Evolutionary conservation across 352 stramenopile species (phyloP).

Genomic region (Poterioochromonas sp.): DNA sequence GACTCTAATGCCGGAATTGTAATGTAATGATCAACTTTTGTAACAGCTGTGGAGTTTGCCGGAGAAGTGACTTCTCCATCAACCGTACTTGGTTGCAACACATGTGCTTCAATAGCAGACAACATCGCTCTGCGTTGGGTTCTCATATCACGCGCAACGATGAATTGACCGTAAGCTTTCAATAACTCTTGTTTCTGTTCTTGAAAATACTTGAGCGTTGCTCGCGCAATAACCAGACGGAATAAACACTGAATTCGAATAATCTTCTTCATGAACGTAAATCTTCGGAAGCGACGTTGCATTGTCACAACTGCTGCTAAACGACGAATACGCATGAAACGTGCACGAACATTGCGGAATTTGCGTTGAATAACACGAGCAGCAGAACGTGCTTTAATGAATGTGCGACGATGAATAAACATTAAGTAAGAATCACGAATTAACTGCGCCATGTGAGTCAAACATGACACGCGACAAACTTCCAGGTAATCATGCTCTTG

Average conservation of each 20-base stretch:
- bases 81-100: too few species aligned
- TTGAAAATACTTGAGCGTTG: neutral
- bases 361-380: neutral
- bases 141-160: neutral
- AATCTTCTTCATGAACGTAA: neutral
- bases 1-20: too few species aligned
- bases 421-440: neutral
- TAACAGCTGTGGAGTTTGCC: too few species aligned
- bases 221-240: neutral
- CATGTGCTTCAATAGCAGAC: too few species aligned
- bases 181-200: neutral
- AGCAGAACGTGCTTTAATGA: neutral
- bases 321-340: neutral
- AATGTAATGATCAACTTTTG: too few species aligned
- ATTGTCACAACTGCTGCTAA: neutral
- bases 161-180: neutral
- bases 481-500: neutral
- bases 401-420: neutral
- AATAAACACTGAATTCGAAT: constrained; percentile 3
- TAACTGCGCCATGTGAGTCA: neutral
- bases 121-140: neutral
- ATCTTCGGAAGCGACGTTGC: neutral
- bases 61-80: too few species aligned
- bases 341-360: neutral
- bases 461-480: neutral